These are phyloP conservation scores for Beverwykella pulmonaria DNA, from an alignment of 495 filamentous ascomycete species.

Conservation along the genomic window DNA sequence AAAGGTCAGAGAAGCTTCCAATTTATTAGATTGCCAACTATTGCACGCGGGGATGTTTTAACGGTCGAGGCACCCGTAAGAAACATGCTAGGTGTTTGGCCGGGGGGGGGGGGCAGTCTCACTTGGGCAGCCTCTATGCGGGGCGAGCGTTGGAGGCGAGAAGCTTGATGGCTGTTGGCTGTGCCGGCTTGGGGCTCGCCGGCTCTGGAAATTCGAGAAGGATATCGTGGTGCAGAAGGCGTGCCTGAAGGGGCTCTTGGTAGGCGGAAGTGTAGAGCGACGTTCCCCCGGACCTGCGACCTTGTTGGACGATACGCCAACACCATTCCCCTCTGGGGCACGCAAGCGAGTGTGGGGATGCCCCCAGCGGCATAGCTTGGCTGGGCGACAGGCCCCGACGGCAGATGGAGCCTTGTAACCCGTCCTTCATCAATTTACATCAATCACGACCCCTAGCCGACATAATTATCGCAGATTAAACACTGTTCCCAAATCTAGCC, in stretches of 20 bases:
- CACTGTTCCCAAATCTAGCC: conserved; percentile 13
- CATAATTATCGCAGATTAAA: conserved; percentile 27
- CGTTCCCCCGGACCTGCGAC: background rate
- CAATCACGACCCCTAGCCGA: conserved; percentile 28
- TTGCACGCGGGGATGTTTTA: conserved; percentile 25
- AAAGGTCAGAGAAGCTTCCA: conserved; percentile 2
- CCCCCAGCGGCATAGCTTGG: background rate
- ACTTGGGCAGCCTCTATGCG: conserved; percentile 16
- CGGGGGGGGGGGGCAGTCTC: conserved; percentile 6
- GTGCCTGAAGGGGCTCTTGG: conserved; percentile 12
- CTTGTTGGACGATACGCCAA: background rate
- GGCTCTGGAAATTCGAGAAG: conserved; percentile 30
- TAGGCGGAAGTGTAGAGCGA: conserved; percentile 16
- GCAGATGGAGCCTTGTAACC: conserved; percentile 29
- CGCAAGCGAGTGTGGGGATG: conserved; percentile 22
- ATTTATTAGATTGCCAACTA: conserved; percentile 35
- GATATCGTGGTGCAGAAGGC: conserved; percentile 14
- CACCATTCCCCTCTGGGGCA: conserved; percentile 1
- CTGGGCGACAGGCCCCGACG: conserved; percentile 24
- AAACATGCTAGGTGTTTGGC: conserved; percentile 13
- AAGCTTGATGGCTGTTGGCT: conserved; percentile 10
- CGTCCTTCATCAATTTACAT: conserved; percentile 38
- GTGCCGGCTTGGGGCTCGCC: conserved; percentile 1
- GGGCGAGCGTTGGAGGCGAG: conserved; percentile 12
- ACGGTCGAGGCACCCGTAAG: conserved; percentile 1